phyloP scores from a whole-genome alignment of 192 early-diverging fungal genomes.

The Gryganskiella cystojenkinii region DNA sequence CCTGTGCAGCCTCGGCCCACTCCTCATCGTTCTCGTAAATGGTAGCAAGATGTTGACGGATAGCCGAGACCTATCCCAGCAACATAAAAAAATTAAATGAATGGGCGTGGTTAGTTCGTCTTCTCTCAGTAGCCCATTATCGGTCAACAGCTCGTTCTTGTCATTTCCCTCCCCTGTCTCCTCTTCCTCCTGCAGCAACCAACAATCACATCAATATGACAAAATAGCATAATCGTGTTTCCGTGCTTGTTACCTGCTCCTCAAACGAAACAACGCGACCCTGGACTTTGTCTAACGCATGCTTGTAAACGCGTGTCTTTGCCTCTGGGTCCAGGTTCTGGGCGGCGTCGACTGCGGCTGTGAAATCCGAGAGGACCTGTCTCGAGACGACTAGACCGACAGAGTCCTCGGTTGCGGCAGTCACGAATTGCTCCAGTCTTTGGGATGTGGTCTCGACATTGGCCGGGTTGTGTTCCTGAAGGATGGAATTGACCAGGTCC shows the following conservation, averaged over 20 bases:
- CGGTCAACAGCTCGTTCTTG: background rate
- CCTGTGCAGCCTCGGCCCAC: conserved; percentile 87
- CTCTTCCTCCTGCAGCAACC: no score
- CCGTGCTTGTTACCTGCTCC: no score
- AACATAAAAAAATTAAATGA: background rate
- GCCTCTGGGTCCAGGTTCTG: conserved; percentile 41
- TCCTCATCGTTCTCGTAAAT: conserved; percentile 79
- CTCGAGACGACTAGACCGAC: conserved; percentile 82
- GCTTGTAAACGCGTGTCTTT: conserved; percentile 71
- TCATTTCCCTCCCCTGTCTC: background rate
- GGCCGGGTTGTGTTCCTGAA: conserved; percentile 4
- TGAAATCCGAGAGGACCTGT: conserved; percentile 80
- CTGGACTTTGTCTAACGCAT: conserved; percentile 75
- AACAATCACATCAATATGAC: background rate
- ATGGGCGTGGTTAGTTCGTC: no score
- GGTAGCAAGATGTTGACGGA: conserved; percentile 80
- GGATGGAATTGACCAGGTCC: conserved; percentile 40
- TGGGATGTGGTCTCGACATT: conserved; percentile 6
- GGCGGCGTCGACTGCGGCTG: conserved; percentile 65
- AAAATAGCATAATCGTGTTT: no score
- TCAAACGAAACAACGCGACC: conserved; percentile 85
- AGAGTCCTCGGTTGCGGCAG: conserved; percentile 70
- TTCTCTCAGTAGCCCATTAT: background rate
- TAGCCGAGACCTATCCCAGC: conserved; percentile 66
- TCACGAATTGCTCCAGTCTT: conserved; percentile 54